phyloP scores from a whole-genome alignment of 768 basidiomycete genomes.

The Tricholoma hemisulphureum region DNA sequence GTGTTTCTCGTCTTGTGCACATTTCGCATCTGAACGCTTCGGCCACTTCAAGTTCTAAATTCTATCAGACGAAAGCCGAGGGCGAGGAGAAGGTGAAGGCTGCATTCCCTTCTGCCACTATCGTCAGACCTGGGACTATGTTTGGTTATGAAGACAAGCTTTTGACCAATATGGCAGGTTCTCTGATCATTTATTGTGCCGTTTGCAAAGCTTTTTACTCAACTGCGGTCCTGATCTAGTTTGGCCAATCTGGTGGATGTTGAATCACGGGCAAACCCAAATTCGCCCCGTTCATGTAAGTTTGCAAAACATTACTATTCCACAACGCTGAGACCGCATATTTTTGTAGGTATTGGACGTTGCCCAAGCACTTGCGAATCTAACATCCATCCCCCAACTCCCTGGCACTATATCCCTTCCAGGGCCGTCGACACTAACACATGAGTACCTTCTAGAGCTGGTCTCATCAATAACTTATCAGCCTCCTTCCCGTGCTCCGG shows the following conservation, averaged over 20 bases:
- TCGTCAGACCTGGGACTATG: slow-evolving; percentile 82
- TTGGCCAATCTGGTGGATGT: slow-evolving; percentile 91
- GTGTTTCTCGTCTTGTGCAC: slow-evolving; percentile 86
- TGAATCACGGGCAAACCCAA: slow-evolving; percentile 85
- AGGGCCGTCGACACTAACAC: slow-evolving; percentile 83
- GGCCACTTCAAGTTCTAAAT: slow-evolving; percentile 69
- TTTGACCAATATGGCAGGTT: slow-evolving; percentile 88
- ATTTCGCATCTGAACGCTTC: slow-evolving; percentile 94
- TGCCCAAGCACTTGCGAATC: slow-evolving; percentile 84
- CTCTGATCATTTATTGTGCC: slow-evolving; percentile 32
- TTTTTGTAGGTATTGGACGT: slow-evolving; percentile 80
- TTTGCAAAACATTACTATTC: slow-evolving; percentile 18
- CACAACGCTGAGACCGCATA: slow-evolving; percentile 15
- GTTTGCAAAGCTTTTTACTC: slow-evolving; percentile 11
- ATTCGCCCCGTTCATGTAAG: slow-evolving; percentile 90
- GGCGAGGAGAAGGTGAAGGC: slow-evolving; percentile 86
- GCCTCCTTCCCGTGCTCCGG: slow-evolving; percentile 67
- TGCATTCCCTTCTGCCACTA: slow-evolving; percentile 82
- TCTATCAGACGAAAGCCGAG: slow-evolving; percentile 86
- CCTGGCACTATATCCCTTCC: slow-evolving; percentile 77
- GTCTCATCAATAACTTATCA: slow-evolving; percentile 79
- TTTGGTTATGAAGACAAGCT: slow-evolving; percentile 96
- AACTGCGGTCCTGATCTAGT: slow-evolving; percentile 41
- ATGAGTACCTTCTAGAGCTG: slow-evolving; percentile 77
- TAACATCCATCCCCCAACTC: slow-evolving; percentile 60